phyloP scores from a whole-genome alignment of 2,329 filamentous ascomycete genomes.

The Coniella vitis region DNA sequence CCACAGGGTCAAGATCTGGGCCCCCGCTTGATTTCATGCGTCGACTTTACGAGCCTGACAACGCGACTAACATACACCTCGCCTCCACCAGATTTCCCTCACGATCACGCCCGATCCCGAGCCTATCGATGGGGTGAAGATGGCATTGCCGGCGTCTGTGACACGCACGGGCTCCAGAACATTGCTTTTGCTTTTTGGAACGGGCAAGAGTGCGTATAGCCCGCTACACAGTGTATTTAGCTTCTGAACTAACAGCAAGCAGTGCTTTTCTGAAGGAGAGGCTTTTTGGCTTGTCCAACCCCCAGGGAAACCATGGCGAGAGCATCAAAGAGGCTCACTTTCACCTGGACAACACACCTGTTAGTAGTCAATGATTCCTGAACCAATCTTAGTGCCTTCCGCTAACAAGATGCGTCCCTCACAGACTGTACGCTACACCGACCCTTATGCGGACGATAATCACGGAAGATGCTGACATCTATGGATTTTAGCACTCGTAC shows the following conservation, averaged over 20 bases:
- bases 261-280: constrained; percentile 93
- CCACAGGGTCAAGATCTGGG: constrained; percentile 13
- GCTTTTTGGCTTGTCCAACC: constrained; percentile 90
- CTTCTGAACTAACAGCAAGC: constrained; percentile 30
- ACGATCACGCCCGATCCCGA: constrained; percentile 83
- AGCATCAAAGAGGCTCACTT: constrained; percentile 96
- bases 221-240: neutral
- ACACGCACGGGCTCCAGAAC: constrained; percentile 86
- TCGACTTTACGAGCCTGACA: constrained; percentile 21
- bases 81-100: constrained; percentile 69
- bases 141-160: constrained; percentile 88
- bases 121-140: constrained; percentile 95
- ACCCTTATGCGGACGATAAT: neutral
- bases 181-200: constrained; percentile 98
- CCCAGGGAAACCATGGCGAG: constrained; percentile 95
- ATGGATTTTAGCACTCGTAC: constrained; percentile 71
- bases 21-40: constrained; percentile 6
- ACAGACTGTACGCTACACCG: constrained; percentile 36
- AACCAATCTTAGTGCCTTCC: constrained; percentile 14
- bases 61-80: constrained; percentile 12
- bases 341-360: constrained; percentile 87
- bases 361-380: constrained; percentile 26
- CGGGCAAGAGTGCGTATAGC: constrained; percentile 69
- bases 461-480: constrained; percentile 15
- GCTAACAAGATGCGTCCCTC: constrained; percentile 19